Percentiles rank a stretch among this genome's conserved stretches.
Conservation (phyloP, 495 filamentous ascomycete genomes). For the Podospora sp. region DNA sequence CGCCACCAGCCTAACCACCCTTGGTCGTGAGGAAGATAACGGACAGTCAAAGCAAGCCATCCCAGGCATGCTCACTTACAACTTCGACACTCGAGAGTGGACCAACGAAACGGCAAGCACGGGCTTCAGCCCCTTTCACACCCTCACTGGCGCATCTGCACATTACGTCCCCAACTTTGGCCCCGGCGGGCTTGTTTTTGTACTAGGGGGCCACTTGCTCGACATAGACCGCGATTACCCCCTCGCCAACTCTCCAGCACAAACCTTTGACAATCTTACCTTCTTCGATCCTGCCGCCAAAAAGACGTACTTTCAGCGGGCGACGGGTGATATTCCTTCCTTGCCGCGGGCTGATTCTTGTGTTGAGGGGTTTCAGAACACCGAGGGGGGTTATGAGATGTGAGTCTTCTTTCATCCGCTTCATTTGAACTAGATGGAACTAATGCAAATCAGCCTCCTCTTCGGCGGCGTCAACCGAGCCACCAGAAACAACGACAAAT, state of each 20-base stretch:
- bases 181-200: conserved; percentile 38
- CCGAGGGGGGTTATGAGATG: conserved; percentile 42
- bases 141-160: conserved; percentile 27
- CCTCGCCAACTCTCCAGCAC: not conserved
- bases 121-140: conserved; percentile 21
- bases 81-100: conserved; percentile 25
- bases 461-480: conserved; percentile 35
- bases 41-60: not conserved
- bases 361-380: conserved; percentile 34
- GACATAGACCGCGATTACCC: conserved; percentile 21
- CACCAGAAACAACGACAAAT: conserved; percentile 17
- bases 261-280: conserved; percentile 32
- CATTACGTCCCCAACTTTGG: conserved; percentile 36
- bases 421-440: not conserved
- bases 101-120: conserved; percentile 19
- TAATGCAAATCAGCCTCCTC: conserved; percentile 33
- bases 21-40: conserved; percentile 22
- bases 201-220: conserved; percentile 38
- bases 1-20: no score
- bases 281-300: conserved; percentile 43
- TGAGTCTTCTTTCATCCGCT: conserved; percentile 6
- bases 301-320: conserved; percentile 39
- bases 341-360: conserved; percentile 30
- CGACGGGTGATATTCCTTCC: conserved; percentile 33
- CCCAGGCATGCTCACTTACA: conserved; percentile 29